Evolutionary conservation across 768 basidiomycete species (phyloP).

Genomic region (Termitomyces sp.): DNA sequence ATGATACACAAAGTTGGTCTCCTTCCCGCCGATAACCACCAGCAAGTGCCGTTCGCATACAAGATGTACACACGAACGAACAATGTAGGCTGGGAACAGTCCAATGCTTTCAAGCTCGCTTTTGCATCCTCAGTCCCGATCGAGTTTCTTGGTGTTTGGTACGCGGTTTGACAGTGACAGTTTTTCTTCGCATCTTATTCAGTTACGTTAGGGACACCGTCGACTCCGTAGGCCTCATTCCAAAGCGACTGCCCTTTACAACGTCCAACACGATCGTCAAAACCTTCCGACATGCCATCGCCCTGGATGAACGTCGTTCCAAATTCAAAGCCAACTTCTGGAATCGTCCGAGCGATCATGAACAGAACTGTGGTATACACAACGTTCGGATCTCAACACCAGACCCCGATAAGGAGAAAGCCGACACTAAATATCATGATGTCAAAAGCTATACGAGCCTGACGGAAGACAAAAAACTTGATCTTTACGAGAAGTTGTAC

Average conservation of each 20-base stretch:
- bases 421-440: not conserved
- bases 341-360: slow-evolving; percentile 29
- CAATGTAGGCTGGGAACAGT: slow-evolving; percentile 38
- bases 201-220: slow-evolving; percentile 53
- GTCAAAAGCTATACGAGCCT: not conserved
- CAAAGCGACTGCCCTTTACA: slow-evolving; percentile 51
- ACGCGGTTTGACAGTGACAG: slow-evolving; percentile 9
- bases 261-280: slow-evolving; percentile 48
- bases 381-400: not conserved
- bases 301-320: slow-evolving; percentile 57
- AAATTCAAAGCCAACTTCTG: slow-evolving; percentile 55
- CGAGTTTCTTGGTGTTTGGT: slow-evolving; percentile 58
- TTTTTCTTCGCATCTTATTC: not conserved
- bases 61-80: slow-evolving; percentile 55
- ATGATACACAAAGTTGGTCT: slow-evolving; percentile 50
- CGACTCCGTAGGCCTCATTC: slow-evolving; percentile 52
- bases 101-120: slow-evolving; percentile 48
- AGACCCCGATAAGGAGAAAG: not conserved
- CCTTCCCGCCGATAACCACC: slow-evolving; percentile 38
- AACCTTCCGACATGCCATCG: slow-evolving; percentile 57
- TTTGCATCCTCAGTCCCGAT: slow-evolving; percentile 49
- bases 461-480: slow-evolving; percentile 18
- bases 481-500: slow-evolving; percentile 26
- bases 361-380: slow-evolving; percentile 21
- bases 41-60: slow-evolving; percentile 61